phyloP scores from a whole-genome alignment of 495 filamentous ascomycete species.

The Tuber indicum region DNA sequence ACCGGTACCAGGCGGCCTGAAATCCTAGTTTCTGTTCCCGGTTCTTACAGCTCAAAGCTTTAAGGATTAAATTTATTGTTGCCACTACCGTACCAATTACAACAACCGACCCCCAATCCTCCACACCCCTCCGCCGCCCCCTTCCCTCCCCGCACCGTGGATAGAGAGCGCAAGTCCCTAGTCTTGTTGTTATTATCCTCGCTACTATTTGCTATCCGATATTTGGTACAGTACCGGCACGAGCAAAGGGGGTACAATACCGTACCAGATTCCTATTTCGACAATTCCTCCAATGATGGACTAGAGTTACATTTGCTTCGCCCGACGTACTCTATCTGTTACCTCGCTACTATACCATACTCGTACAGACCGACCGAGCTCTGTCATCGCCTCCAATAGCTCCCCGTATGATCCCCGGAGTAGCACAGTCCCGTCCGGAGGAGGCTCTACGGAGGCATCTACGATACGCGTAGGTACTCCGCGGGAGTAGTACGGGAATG shows the following conservation, averaged over 20 bases:
- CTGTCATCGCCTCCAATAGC: not conserved
- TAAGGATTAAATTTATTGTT: not conserved
- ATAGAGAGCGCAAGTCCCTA: conserved; percentile 4
- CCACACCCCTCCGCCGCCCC: conserved; percentile 6
- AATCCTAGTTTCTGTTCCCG: conserved; percentile 23
- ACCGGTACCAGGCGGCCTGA: conserved; percentile 9
- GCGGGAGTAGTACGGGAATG: not conserved
- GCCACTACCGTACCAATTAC: conserved; percentile 31
- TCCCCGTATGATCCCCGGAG: not conserved
- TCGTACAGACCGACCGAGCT: not conserved
- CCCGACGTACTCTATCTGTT: not conserved
- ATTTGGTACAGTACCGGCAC: conserved; percentile 16
- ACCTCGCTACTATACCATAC: not conserved
- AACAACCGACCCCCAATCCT: conserved; percentile 32
- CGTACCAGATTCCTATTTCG: not conserved
- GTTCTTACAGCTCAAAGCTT: conserved; percentile 6
- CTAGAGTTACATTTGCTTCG: not conserved
- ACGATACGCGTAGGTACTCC: conserved; percentile 5
- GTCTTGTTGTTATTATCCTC: not conserved
- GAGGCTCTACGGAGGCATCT: not conserved
- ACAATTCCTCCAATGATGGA: not conserved
- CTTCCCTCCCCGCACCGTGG: conserved; percentile 21
- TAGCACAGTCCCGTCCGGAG: not conserved
- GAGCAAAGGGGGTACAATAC: not conserved
- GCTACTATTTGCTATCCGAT: conserved; percentile 25